Conservation (phyloP, 2,329 filamentous ascomycete genomes). For the Cordyceps pruinosa region DNA sequence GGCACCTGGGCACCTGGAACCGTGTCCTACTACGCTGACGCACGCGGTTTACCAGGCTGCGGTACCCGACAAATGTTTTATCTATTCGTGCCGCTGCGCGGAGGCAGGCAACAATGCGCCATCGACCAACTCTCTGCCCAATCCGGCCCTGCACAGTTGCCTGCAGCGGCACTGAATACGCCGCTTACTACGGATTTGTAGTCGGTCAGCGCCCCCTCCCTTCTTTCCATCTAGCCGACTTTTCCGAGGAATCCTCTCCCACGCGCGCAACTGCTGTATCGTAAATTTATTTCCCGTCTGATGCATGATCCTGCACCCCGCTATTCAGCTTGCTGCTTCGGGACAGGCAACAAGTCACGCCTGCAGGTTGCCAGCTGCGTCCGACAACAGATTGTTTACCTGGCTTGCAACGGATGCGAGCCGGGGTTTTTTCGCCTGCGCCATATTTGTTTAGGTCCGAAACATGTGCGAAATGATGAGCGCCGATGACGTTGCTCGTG, state of each 20-base stretch:
- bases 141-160: not conserved
- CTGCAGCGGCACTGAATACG: not conserved
- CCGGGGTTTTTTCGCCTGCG: not conserved
- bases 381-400: not conserved
- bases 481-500: conserved; percentile 3
- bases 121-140: not conserved
- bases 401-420: not conserved
- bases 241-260: not conserved
- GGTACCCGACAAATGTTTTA: not conserved
- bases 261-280: not conserved
- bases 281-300: not conserved
- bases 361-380: not conserved
- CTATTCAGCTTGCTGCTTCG: not conserved
- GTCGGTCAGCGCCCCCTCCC: conserved; percentile 1
- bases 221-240: conserved; percentile 4
- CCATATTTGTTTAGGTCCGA: too few relatives aligned
- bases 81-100: not conserved
- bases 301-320: not conserved
- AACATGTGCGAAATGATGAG: not conserved
- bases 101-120: not conserved
- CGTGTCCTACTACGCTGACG: not conserved
- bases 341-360: not conserved
- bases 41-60: not conserved
- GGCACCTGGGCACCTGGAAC: not conserved
- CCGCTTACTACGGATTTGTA: not conserved